Evolutionary conservation across 1,284 basidiomycete genomes (phyloP).

Genomic region (Austroboletus novae-zelandiae): DNA sequence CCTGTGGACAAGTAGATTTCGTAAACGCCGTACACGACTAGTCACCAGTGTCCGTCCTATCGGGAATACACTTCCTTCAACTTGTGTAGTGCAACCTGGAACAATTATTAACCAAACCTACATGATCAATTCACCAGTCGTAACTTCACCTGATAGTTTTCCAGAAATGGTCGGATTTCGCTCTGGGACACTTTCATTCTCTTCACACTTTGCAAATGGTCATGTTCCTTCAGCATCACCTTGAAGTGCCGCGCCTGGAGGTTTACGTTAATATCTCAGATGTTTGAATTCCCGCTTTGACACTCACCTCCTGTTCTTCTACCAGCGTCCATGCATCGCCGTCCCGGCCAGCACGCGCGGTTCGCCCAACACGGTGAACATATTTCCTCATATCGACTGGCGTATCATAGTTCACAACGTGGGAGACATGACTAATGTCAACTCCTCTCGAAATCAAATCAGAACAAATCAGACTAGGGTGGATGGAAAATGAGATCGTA

Average conservation of each 20-base stretch:
- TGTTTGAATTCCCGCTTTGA: neutral
- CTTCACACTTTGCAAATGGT: slow-evolving; percentile 73
- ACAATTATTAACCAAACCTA: slow-evolving; percentile 1
- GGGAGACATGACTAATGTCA: slow-evolving; percentile 87
- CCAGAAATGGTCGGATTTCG: slow-evolving; percentile 54
- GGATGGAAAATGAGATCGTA: slow-evolving; percentile 11
- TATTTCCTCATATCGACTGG: slow-evolving; percentile 98
- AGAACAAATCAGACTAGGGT: slow-evolving; percentile 81
- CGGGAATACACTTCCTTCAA: slow-evolving; percentile 38
- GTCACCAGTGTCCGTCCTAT: slow-evolving; percentile 4
- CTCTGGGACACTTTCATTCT: slow-evolving; percentile 67
- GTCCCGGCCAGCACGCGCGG: slow-evolving; percentile 84
- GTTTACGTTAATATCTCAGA: neutral
- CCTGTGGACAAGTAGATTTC: too few relatives aligned
- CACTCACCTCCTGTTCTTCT: slow-evolving; percentile 86
- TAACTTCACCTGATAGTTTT: slow-evolving; percentile 63
- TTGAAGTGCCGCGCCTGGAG: slow-evolving; percentile 86
- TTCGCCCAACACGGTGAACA: slow-evolving; percentile 93
- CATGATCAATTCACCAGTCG: neutral
- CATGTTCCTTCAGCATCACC: slow-evolving; percentile 73
- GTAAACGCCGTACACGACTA: neutral
- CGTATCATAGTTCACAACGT: slow-evolving; percentile 93
- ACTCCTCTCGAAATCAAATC: slow-evolving; percentile 97
- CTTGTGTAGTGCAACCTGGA: slow-evolving; percentile 36
- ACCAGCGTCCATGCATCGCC: slow-evolving; percentile 94